A percentile compares a stretch with the other conserved stretches of the same genome.
These are phyloP conservation scores for Cetradonia linearis DNA, from an alignment of 495 filamentous ascomycete genomes.

Conservation along the genomic window DNA sequence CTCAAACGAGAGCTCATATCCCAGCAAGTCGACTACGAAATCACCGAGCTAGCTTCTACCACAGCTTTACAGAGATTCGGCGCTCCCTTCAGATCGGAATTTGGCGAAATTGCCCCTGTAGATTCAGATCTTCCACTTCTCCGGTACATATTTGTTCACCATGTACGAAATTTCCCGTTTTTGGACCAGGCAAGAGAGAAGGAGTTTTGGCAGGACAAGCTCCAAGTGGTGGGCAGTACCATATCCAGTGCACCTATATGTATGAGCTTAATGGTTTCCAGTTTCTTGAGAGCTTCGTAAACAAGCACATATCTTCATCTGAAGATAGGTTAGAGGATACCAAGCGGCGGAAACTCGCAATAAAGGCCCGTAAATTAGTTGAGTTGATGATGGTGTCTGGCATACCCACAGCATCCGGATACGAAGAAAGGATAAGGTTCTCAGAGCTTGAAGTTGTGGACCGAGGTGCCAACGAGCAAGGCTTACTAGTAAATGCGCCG, in stretches of 20 bases:
- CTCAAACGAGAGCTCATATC: conserved; percentile 91
- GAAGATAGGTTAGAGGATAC: conserved; percentile 94
- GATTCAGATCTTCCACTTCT: conserved; percentile 92
- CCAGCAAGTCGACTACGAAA: conserved; percentile 79
- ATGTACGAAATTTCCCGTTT: conserved; percentile 96
- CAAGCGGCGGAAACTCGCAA: conserved; percentile 81
- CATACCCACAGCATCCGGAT: conserved; percentile 88
- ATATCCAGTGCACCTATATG: not conserved
- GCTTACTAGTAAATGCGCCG: conserved; percentile 71
- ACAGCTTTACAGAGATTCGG: conserved; percentile 92
- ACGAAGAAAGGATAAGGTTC: conserved; percentile 92
- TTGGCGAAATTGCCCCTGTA: conserved; percentile 82
- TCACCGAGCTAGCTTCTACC: conserved; percentile 82
- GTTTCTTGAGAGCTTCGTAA: conserved; percentile 97
- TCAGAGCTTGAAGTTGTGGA: conserved; percentile 95
- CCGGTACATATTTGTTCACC: conserved; percentile 94
- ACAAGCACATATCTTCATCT: conserved; percentile 91
- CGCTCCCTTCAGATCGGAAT: conserved; percentile 84
- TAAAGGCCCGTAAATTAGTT: conserved; percentile 88
- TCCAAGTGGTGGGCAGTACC: conserved; percentile 61
- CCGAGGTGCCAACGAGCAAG: conserved; percentile 79
- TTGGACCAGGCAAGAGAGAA: conserved; percentile 92
- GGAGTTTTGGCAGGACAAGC: conserved; percentile 98
- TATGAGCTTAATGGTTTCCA: conserved; percentile 28
- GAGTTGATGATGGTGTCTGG: conserved; percentile 99